phyloP scores from a whole-genome alignment of 192 early-diverging fungal species.

The Linnemannia schmuckeri region DNA sequence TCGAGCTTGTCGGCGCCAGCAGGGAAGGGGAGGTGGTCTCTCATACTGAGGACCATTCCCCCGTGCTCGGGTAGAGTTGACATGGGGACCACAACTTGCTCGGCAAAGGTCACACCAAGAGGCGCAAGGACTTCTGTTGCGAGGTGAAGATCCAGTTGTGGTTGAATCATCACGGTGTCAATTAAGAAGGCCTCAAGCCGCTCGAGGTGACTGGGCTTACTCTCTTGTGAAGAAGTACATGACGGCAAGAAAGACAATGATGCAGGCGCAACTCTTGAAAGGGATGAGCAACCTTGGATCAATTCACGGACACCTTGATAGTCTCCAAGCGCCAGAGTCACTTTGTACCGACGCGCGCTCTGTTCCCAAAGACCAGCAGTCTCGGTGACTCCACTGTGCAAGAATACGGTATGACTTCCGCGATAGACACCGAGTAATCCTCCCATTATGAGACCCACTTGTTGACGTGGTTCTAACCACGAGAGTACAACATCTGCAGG shows the following conservation, averaged over 20 bases:
- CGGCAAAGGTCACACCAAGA: constrained; percentile 46
- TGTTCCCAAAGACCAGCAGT: constrained; percentile 74
- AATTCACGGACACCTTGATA: constrained; percentile 35
- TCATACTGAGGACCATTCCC: constrained; percentile 75
- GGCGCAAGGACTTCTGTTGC: constrained; percentile 40
- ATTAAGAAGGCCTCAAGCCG: constrained; percentile 65
- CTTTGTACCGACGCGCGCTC: constrained; percentile 67
- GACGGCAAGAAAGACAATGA: background rate
- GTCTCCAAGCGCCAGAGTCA: constrained; percentile 28
- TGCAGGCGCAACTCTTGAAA: background rate
- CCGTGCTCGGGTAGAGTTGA: constrained; percentile 78
- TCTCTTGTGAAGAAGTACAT: background rate
- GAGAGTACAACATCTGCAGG: constrained; percentile 65
- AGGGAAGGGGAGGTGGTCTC: constrained; percentile 59
- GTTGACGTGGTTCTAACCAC: constrained; percentile 86
- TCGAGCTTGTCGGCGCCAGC: constrained; percentile 3
- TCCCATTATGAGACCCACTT: constrained; percentile 79
- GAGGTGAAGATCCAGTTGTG: constrained; percentile 58
- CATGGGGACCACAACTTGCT: constrained; percentile 70
- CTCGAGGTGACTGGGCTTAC: background rate
- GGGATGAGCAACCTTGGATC: background rate
- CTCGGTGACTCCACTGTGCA: constrained; percentile 68
- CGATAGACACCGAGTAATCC: constrained; percentile 74
- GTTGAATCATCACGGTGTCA: constrained; percentile 69
- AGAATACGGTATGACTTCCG: constrained; percentile 75